Percentiles rank a stretch among this genome's conserved stretches.
These are phyloP conservation scores for Candida sithepensis DNA, from an alignment of 805 yeast species.

Conservation along the genomic window DNA sequence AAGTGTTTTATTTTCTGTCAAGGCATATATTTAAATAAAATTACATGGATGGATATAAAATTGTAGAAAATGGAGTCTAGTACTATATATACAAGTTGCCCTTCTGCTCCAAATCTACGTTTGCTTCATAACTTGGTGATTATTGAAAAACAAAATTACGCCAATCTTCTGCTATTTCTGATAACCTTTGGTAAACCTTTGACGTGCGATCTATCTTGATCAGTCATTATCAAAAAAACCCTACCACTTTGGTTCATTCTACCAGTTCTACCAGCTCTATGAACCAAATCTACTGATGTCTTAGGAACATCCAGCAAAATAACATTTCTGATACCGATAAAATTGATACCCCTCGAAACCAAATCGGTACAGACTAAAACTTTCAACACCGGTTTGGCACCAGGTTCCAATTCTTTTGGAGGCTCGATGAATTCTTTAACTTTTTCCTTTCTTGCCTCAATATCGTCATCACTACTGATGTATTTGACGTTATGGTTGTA, in stretches of 20 bases:
- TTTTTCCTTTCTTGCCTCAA: conserved; percentile 54
- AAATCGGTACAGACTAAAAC: conserved; percentile 86
- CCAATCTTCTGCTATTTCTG: conserved; percentile 43
- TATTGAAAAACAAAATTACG: conserved; percentile 13
- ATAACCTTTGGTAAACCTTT: conserved; percentile 73
- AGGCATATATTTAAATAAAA: not conserved
- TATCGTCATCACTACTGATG: conserved; percentile 61
- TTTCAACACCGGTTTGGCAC: conserved; percentile 40
- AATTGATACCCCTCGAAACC: conserved; percentile 86
- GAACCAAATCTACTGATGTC: conserved; percentile 81
- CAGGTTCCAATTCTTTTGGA: conserved; percentile 42
- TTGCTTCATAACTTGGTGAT: too few relatives aligned
- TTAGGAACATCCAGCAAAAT: conserved; percentile 82
- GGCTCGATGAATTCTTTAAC: conserved; percentile 63
- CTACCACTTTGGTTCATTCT: conserved; percentile 87
- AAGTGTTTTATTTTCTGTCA: too few relatives aligned
- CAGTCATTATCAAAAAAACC: conserved; percentile 74
- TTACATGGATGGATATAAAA: not conserved
- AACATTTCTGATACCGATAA: conserved; percentile 76
- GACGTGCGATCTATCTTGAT: conserved; percentile 70
- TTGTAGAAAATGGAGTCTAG: not conserved
- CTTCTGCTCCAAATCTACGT: too few relatives aligned
- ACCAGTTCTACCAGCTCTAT: conserved; percentile 92
- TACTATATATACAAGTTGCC: conserved; percentile 3
- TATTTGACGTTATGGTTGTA: conserved; percentile 60